A percentile compares a stretch with the other conserved stretches of the same genome.
Evolutionary conservation across 1,284 basidiomycete species (phyloP).

Genomic region (Ustilago vetiveriae): DNA sequence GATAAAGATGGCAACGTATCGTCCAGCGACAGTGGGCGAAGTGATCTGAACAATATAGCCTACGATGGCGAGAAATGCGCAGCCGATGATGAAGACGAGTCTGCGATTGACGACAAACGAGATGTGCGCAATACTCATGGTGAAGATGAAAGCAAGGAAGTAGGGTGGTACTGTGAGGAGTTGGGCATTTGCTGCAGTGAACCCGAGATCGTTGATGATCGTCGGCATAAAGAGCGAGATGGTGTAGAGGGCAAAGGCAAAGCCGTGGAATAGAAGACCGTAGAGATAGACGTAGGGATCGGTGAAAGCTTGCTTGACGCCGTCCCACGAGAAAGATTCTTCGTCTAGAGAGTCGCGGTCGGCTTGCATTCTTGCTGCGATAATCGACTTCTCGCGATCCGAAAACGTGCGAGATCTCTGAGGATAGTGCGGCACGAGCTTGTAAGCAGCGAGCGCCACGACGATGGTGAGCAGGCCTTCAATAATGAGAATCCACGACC

Average conservation of each 20-base stretch:
- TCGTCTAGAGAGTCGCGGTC: conserved; percentile 72
- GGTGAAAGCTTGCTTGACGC: conserved; percentile 70
- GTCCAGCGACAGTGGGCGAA: conserved; percentile 71
- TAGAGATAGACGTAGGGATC: conserved; percentile 76
- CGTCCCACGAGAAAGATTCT: conserved; percentile 66
- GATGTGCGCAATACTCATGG: conserved; percentile 70
- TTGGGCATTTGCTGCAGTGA: conserved; percentile 74
- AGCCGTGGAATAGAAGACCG: conserved; percentile 75
- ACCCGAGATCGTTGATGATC: conserved; percentile 74
- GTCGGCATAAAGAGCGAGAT: conserved; percentile 66
- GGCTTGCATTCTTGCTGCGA: conserved; percentile 70
- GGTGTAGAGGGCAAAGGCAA: conserved; percentile 68
- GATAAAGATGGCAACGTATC: conserved; percentile 75
- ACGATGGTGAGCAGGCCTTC: conserved; percentile 73
- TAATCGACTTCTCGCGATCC: conserved; percentile 70
- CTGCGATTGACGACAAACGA: conserved; percentile 66
- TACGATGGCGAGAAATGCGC: conserved; percentile 72
- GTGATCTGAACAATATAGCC: conserved; percentile 76
- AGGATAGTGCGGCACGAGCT: conserved; percentile 73
- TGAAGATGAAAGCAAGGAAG: conserved; percentile 68
- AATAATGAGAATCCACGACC: conserved; percentile 73
- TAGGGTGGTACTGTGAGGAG: conserved; percentile 75
- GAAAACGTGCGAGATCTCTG: conserved; percentile 72
- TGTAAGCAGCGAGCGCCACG: conserved; percentile 72
- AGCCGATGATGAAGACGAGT: conserved; percentile 72